Evolutionary conservation across 129 eudicot species (phyloP), one percentile per base, ranked within the genome.

Genomic region (Mikania micrantha): DNA sequence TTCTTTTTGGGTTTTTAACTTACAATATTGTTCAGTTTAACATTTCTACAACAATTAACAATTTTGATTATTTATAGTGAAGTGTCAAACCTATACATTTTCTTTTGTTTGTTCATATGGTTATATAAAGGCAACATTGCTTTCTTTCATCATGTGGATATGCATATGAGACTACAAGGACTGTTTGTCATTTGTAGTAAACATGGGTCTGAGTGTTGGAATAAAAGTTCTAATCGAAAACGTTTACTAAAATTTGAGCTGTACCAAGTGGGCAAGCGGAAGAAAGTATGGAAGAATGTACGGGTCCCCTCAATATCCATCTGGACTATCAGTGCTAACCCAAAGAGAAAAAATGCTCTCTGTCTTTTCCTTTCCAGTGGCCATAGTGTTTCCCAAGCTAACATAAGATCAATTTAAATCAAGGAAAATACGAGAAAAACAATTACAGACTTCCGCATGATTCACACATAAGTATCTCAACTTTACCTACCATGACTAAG

Each of bases 341-440:
- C 99, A 70, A 93, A 93, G 32, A 93, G 87, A 79, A 93, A 93
- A 78, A 93, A 93, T 9, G 99, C 92, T 73, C 99, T 81, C 69
- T 93, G 99, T 40, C 96, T 81, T 79, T 93, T 93, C 87, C 99
- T 79, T 79, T 93, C 99, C 69, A 71, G 83, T 39, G 99, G 96
- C 99, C 99, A 93, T 70, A 93, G 90, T 36, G 96, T 85, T 64
- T 86, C 87, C 99, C 99, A 93, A 32, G 99, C 99, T 93, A 78
- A 66, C 67, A 21, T 58, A 22, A 20, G 15, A 32, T 45, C 31
- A 20, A 12, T 62, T 60, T 16, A 21, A 21, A 42, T 22, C 16
- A 53, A 12, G 61, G 17, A 8, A 56, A 25, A 13, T 12, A 36
- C 13, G 32, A 28, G 27, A 27, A 27, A 5, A 25, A 25, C n/a